phyloP scores from a whole-genome alignment of 1,139 yeast species.

The Candida mesenterica region DNA sequence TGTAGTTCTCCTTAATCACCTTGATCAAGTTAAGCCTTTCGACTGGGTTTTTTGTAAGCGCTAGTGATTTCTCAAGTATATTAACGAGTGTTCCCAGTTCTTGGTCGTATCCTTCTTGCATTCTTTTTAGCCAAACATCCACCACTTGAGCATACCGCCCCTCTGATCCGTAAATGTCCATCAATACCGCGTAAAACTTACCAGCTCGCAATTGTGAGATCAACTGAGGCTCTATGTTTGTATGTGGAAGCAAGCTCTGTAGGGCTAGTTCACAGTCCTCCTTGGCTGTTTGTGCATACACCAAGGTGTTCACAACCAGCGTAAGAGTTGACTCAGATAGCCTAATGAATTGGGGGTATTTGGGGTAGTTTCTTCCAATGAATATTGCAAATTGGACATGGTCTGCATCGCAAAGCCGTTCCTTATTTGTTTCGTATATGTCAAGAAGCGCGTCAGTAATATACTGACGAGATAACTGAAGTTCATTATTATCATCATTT shows the following conservation, averaged over 20 bases:
- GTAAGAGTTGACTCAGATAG: slow-evolving; percentile 59
- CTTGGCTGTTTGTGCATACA: slow-evolving; percentile 35
- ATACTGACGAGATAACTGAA: slow-evolving; percentile 54
- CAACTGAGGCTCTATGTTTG: slow-evolving; percentile 49
- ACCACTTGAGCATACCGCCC: slow-evolving; percentile 51
- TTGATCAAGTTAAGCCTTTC: slow-evolving; percentile 35
- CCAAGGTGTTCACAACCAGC: slow-evolving; percentile 48
- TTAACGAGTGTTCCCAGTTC: slow-evolving; percentile 1
- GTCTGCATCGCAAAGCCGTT: slow-evolving; percentile 32
- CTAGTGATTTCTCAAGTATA: slow-evolving; percentile 42
- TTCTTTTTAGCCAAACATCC: slow-evolving; percentile 31
- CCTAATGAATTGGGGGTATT: slow-evolving; percentile 73
- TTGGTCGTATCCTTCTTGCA: slow-evolving; percentile 8
- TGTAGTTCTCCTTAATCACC: slow-evolving; percentile 39
- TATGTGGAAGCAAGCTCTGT: slow-evolving; percentile 61
- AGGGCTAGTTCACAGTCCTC: slow-evolving; percentile 73
- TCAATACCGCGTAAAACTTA: slow-evolving; percentile 56
- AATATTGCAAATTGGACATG: slow-evolving; percentile 57
- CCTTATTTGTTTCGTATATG: slow-evolving; percentile 35
- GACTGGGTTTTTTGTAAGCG: slow-evolving; percentile 23
- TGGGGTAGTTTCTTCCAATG: slow-evolving; percentile 72
- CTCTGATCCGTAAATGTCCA: slow-evolving; percentile 54
- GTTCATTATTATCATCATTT: slow-evolving; percentile 46
- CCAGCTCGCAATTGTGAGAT: slow-evolving; percentile 53
- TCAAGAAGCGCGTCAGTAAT: slow-evolving; percentile 67